Conservation (phyloP, 2,329 filamentous ascomycete species). For the Phyllosticta citriasiana region DNA sequence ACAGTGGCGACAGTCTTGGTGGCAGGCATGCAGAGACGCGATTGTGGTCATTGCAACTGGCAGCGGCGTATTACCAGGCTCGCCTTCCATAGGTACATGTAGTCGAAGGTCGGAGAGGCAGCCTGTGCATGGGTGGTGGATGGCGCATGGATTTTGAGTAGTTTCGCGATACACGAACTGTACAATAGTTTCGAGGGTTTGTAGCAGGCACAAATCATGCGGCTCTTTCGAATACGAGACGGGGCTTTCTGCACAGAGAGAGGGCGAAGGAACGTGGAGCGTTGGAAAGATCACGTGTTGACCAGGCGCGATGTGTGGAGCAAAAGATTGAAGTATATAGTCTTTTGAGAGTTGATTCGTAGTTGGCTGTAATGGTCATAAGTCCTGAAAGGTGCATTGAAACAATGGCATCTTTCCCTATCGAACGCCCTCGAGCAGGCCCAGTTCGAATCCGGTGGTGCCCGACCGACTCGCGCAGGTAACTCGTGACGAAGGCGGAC, state of each 20-base stretch:
- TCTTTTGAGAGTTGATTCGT: no score
- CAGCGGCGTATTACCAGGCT: background rate
- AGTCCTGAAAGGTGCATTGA: slow-evolving; percentile 11
- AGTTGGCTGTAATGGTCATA: slow-evolving; percentile 12
- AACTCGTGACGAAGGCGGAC: slow-evolving; percentile 30
- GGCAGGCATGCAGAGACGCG: background rate
- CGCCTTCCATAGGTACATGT: background rate
- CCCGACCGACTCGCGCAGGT: slow-evolving; percentile 29
- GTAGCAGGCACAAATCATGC: background rate
- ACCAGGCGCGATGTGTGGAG: no score
- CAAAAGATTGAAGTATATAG: no score
- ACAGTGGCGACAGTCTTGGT: slow-evolving; percentile 1
- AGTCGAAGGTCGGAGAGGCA: background rate
- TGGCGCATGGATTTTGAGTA: background rate
- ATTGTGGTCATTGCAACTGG: background rate
- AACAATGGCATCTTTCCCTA: slow-evolving; percentile 10
- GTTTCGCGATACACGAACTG: slow-evolving; percentile 7
- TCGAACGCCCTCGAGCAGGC: slow-evolving; percentile 17
- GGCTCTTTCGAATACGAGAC: background rate
- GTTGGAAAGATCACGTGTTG: no score
- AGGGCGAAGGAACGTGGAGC: background rate
- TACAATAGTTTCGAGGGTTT: slow-evolving; percentile 9
- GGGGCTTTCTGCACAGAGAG: background rate
- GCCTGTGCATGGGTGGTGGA: slow-evolving; percentile 6
- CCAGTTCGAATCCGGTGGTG: slow-evolving; percentile 34